phyloP scores from a whole-genome alignment of 306 rosid genomes.

The Prinsepia uniflora region DNA sequence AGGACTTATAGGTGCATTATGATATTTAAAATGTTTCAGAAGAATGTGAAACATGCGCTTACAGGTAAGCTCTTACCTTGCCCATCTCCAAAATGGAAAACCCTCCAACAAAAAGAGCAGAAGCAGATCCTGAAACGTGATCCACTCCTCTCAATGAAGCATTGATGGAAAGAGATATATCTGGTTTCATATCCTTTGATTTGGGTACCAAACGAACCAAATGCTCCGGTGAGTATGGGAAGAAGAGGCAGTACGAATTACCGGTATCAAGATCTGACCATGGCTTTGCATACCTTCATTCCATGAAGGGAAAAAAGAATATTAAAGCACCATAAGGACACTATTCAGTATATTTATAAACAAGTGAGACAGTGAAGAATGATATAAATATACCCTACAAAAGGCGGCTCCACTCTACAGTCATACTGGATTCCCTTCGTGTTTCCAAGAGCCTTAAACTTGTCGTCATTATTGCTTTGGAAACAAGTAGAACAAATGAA shows the following conservation, averaged over 20 bases:
- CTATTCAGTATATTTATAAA: constrained; percentile 11
- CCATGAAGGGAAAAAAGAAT: constrained; percentile 20
- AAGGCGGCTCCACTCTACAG: constrained; percentile 85
- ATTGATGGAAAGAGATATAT: constrained; percentile 54
- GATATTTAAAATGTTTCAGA: not conserved
- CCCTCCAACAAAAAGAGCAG: constrained; percentile 83
- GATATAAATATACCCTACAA: constrained; percentile 64
- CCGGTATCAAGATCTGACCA: constrained; percentile 77
- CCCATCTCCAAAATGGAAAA: constrained; percentile 66
- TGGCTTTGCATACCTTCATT: constrained; percentile 72
- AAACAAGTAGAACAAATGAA: constrained; percentile 22
- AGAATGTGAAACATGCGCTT: constrained; percentile 6
- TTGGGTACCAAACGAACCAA: constrained; percentile 63
- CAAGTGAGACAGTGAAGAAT: constrained; percentile 9
- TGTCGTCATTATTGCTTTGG: constrained; percentile 29
- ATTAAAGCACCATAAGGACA: constrained; percentile 15
- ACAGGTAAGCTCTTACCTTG: constrained; percentile 46
- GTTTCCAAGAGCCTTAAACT: constrained; percentile 40
- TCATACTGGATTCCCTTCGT: constrained; percentile 44
- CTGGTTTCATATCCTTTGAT: constrained; percentile 65
- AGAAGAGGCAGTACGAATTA: constrained; percentile 74
- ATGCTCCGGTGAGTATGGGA: constrained; percentile 90
- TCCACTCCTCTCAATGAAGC: constrained; percentile 60
- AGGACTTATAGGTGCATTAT: not conserved
- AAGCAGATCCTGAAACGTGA: constrained; percentile 66